Conservation (phyloP, 208 protist species). For the Leishmania arabica region DNA sequence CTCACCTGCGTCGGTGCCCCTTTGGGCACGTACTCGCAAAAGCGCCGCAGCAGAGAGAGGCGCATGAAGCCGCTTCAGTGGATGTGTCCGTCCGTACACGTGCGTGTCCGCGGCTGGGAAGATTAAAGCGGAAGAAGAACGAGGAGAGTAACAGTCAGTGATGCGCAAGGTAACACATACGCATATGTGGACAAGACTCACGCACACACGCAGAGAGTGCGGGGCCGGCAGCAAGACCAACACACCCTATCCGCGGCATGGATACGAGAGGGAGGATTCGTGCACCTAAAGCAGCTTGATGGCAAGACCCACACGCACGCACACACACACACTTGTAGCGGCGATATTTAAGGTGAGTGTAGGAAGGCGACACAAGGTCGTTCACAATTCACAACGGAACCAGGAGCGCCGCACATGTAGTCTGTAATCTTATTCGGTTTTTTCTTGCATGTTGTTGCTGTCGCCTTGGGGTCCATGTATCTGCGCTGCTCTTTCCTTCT, state of each 20-base stretch:
- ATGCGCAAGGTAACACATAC: background rate
- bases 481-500: background rate
- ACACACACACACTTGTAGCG: background rate
- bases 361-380: background rate
- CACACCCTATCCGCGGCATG: background rate
- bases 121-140: background rate
- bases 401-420: background rate
- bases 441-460: background rate
- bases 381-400: background rate
- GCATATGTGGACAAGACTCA: background rate
- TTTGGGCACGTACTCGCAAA: slow-evolving; percentile 70
- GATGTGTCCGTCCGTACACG: background rate
- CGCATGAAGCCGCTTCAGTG: slow-evolving; percentile 27
- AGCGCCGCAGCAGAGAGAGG: slow-evolving; percentile 34
- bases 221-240: background rate
- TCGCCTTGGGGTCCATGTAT: background rate
- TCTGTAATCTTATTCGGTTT: background rate
- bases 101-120: background rate
- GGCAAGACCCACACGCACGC: background rate
- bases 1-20: slow-evolving; percentile 31
- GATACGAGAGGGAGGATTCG: background rate
- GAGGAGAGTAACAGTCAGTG: background rate
- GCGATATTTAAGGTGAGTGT: background rate
- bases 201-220: background rate
- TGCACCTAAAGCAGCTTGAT: background rate